phyloP scores from a whole-genome alignment of 441 rosid genomes.

The Populus hybrid region DNA sequence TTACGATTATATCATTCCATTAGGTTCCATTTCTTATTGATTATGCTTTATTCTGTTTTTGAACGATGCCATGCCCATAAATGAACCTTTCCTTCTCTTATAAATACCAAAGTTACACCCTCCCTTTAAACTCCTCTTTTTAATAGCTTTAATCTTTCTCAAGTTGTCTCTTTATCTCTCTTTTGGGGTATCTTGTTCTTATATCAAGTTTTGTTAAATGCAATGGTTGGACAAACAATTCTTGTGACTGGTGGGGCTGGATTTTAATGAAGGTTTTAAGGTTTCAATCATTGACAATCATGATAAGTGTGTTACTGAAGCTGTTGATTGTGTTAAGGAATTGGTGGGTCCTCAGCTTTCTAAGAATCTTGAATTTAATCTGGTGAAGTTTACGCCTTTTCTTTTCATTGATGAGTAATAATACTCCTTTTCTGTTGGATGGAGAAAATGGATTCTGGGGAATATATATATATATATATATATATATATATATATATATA shows the following conservation, averaged over 20 bases:
- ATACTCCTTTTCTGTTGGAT: background rate
- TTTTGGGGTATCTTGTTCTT: background rate
- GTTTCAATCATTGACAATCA: slow-evolving; percentile 74
- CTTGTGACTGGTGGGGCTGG: slow-evolving; percentile 96
- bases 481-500: too few species aligned
- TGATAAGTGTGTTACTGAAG: slow-evolving; percentile 60
- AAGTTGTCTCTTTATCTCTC: too few species aligned
- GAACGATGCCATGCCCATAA: slow-evolving; percentile 46
- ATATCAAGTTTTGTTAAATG: background rate
- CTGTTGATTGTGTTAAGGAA: slow-evolving; percentile 59
- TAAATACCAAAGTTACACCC: background rate
- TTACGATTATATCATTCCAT: slow-evolving; percentile 1
- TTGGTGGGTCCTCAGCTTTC: slow-evolving; percentile 72
- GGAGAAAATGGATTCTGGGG: background rate
- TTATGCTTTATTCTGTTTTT: slow-evolving; percentile 33
- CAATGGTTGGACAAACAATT: slow-evolving; percentile 56
- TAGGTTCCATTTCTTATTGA: background rate
- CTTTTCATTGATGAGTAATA: background rate
- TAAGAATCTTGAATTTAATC: slow-evolving; percentile 38
- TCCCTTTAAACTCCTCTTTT: too few species aligned
- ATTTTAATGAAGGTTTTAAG: slow-evolving; percentile 63
- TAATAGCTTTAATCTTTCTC: too few species aligned
- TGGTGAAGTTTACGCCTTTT: slow-evolving; percentile 31
- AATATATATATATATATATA: background rate
- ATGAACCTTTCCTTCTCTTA: slow-evolving; percentile 35